Percentiles rank a stretch among this genome's conserved stretches.
Conservation (phyloP, 2,329 filamentous ascomycete species). For the Epichloe aotearoae region DNA sequence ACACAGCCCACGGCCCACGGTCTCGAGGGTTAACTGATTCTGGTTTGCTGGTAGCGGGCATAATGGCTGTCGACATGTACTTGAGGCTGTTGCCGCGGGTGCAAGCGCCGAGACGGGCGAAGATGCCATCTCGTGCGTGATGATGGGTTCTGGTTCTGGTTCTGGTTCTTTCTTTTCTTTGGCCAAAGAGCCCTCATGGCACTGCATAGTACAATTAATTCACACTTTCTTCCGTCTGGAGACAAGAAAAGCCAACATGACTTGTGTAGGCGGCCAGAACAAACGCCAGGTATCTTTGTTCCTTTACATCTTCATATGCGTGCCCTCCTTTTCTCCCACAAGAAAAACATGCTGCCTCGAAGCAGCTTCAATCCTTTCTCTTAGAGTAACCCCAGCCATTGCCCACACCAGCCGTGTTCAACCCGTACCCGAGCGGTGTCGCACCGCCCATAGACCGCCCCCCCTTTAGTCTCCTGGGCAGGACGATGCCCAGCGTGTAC, state of each 20-base stretch:
- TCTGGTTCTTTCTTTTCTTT: background rate
- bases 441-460: constrained; percentile 40
- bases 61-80: constrained; percentile 43
- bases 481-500: constrained; percentile 47
- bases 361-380: constrained; percentile 16
- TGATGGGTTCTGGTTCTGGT: background rate
- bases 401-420: constrained; percentile 30
- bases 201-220: background rate
- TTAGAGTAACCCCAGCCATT: constrained; percentile 50
- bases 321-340: background rate
- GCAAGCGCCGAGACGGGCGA: constrained; percentile 1
- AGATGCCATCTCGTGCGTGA: background rate
- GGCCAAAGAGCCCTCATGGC: background rate
- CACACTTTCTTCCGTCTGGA: no score
- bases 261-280: background rate
- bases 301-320: background rate
- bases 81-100: constrained; percentile 33
- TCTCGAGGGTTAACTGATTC: background rate
- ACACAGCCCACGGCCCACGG: no score
- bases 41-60: constrained; percentile 23
- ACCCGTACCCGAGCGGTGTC: constrained; percentile 43
- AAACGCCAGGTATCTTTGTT: background rate
- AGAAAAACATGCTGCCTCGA: background rate
- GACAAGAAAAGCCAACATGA: no score
- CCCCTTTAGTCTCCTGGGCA: constrained; percentile 40